phyloP scores from a whole-genome alignment of 2,329 filamentous ascomycete genomes.

The Aureobasidium leucospermi region DNA sequence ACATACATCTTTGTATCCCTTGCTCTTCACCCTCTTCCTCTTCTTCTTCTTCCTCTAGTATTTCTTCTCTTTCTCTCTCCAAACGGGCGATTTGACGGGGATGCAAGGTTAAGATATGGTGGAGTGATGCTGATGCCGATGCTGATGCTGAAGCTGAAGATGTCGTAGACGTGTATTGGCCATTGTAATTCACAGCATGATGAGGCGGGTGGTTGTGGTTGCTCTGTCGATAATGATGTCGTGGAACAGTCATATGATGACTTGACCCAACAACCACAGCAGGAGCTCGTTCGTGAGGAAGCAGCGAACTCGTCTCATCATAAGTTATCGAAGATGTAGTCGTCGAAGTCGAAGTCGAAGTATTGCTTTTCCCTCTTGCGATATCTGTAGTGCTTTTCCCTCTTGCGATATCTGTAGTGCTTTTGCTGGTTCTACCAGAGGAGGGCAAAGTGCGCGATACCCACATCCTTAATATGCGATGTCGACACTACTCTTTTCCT shows the following conservation, averaged over 20 bases:
- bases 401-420: background rate
- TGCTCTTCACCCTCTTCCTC: background rate
- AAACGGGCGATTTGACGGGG: background rate
- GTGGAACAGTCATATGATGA: too few relatives aligned
- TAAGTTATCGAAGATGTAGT: background rate
- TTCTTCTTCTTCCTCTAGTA: background rate
- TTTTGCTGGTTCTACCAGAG: too few relatives aligned
- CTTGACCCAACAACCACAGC: too few relatives aligned
- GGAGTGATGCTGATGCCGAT: background rate
- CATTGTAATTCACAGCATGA: background rate
- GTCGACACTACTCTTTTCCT: too few relatives aligned
- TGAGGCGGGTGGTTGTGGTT: background rate
- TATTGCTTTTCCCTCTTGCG: background rate
- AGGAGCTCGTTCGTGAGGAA: background rate
- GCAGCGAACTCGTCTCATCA: background rate
- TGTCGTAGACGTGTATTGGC: background rate
- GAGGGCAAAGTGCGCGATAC: too few relatives aligned
- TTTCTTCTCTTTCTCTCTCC: background rate
- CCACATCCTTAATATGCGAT: too few relatives aligned
- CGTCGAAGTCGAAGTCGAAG: background rate
- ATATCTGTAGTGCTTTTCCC: background rate
- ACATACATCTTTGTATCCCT: background rate
- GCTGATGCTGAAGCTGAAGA: background rate
- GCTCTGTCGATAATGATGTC: too few relatives aligned
- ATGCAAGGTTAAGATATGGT: background rate